phyloP scores from a whole-genome alignment of 148 eudicot genomes.

The Limonium bicolor region DNA sequence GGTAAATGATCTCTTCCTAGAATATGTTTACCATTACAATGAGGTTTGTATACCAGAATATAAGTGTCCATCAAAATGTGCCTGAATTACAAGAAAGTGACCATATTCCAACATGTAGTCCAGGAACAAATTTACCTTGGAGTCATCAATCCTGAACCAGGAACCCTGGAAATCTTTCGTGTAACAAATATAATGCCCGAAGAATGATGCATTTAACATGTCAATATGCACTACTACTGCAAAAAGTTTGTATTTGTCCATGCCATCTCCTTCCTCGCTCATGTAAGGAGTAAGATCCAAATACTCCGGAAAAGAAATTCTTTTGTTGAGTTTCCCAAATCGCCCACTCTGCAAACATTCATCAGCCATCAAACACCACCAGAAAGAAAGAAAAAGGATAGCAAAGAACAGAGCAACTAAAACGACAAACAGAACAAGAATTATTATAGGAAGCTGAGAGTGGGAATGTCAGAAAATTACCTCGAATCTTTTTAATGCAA shows the following conservation, averaged over 20 bases:
- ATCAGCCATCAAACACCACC: too few species aligned
- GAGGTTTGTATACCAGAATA: too few species aligned
- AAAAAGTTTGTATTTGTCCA: conserved; percentile 57
- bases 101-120: too few species aligned
- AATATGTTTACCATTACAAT: too few species aligned
- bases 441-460: too few species aligned
- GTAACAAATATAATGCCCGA: conserved; percentile 88
- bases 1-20: too few species aligned
- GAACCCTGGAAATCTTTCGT: conserved; percentile 63
- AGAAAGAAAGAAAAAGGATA: conserved; percentile 3
- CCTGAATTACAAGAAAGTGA: too few species aligned
- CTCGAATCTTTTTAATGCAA: conserved; percentile 94
- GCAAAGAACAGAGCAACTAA: background rate
- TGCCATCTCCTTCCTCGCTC: conserved; percentile 55
- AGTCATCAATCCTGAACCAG: conserved; percentile 90
- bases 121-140: conserved; percentile 68
- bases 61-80: too few species aligned
- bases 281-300: conserved; percentile 74
- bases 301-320: conserved; percentile 64
- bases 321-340: conserved; percentile 91
- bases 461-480: conserved; percentile 15
- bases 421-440: background rate
- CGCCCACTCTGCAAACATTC: conserved; percentile 60
- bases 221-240: conserved; percentile 92
- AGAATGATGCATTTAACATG: conserved; percentile 91